These are phyloP conservation scores for Coniella lustricola DNA, from an alignment of 2,329 filamentous ascomycete genomes.

Conservation along the genomic window DNA sequence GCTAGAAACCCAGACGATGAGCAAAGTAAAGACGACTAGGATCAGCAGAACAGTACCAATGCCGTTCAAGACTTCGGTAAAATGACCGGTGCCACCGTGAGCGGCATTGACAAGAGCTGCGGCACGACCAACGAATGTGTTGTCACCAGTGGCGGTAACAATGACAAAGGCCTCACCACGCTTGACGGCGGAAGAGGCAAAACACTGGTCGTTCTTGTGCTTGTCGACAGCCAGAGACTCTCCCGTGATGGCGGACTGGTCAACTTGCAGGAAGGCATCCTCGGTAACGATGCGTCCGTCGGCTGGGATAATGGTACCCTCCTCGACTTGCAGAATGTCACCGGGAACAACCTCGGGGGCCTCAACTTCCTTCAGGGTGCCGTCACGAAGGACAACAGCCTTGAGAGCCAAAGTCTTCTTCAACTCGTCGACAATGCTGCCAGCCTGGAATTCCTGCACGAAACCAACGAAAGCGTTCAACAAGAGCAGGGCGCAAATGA, in stretches of 20 bases:
- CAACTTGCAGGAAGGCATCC: constrained; percentile 78
- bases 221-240: constrained; percentile 90
- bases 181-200: constrained; percentile 82
- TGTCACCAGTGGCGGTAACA: constrained; percentile 78
- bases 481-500: constrained; percentile 75
- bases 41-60: constrained; percentile 77
- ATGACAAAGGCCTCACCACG: constrained; percentile 81
- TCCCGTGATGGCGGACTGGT: constrained; percentile 87
- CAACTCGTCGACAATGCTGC: constrained; percentile 82
- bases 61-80: constrained; percentile 83
- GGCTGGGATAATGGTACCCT: constrained; percentile 86
- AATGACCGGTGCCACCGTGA: constrained; percentile 69
- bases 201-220: constrained; percentile 73
- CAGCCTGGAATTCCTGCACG: constrained; percentile 82
- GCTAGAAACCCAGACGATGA: constrained; percentile 77
- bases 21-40: constrained; percentile 71
- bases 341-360: constrained; percentile 80
- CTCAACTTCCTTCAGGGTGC: constrained; percentile 69
- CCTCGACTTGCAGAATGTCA: constrained; percentile 84
- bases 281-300: constrained; percentile 82
- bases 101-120: constrained; percentile 79
- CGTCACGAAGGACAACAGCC: constrained; percentile 80
- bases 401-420: constrained; percentile 88
- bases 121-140: constrained; percentile 83
- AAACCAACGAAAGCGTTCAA: constrained; percentile 85